Conservation (phyloP, 2,329 filamentous ascomycete species). For the Pestalotiopsis fici region DNA sequence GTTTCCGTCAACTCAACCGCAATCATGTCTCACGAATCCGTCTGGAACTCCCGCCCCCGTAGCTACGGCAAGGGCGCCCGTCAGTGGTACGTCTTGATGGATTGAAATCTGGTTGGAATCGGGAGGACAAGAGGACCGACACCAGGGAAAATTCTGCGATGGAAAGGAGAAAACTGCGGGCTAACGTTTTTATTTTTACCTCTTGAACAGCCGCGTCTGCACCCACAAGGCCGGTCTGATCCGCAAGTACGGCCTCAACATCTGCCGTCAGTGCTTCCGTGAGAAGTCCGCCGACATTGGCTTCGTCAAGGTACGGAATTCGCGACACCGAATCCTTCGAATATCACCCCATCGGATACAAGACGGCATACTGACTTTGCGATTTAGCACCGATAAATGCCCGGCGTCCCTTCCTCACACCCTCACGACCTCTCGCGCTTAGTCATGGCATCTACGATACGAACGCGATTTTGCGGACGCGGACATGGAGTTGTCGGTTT, state of each 20-base stretch:
- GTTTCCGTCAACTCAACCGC: conserved; percentile 35
- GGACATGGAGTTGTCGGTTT: conserved; percentile 28
- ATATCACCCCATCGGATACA: neutral
- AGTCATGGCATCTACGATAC: conserved; percentile 22
- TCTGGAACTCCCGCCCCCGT: conserved; percentile 98
- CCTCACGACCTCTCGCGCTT: conserved; percentile 17
- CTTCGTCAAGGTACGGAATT: conserved; percentile 65
- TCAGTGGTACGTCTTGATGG: conserved; percentile 71
- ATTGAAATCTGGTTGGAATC: neutral
- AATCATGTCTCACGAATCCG: conserved; percentile 80
- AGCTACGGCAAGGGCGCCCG: conserved; percentile 96
- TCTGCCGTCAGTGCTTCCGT: conserved; percentile 79
- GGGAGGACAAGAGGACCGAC: neutral
- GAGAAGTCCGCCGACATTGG: conserved; percentile 74
- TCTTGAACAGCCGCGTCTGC: conserved; percentile 60
- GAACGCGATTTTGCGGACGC: conserved; percentile 21
- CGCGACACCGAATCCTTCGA: neutral
- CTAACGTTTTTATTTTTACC: conserved; percentile 13
- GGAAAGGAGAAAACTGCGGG: conserved; percentile 5
- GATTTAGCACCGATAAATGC: conserved; percentile 25
- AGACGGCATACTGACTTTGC: conserved; percentile 11
- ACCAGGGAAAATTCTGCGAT: neutral
- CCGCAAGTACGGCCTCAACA: conserved; percentile 98
- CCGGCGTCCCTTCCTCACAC: neutral
- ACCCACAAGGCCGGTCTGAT: conserved; percentile 98